Evolutionary conservation across 306 rosid species (phyloP).

Genomic region (Cicer judaicum): DNA sequence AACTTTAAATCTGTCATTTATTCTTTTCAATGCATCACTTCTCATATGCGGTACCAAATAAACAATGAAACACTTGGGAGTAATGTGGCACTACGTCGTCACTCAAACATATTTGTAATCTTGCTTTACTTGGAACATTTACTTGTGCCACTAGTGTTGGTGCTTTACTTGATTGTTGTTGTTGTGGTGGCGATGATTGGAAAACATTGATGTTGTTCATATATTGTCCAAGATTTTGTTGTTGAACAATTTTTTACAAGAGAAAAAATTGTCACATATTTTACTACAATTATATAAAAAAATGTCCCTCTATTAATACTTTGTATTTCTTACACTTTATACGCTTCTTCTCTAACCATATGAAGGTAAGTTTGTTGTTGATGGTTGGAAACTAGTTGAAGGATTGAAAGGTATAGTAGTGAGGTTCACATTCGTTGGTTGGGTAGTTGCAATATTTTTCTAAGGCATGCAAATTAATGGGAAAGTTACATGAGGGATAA

Average conservation of each 20-base stretch:
- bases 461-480: slow-evolving; percentile 56
- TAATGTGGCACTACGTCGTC: too few species aligned
- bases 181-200: not conserved
- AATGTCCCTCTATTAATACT: slow-evolving; percentile 65
- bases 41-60: too few species aligned
- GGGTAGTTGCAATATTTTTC: slow-evolving; percentile 8
- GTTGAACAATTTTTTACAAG: slow-evolving; percentile 70
- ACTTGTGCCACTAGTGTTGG: not conserved
- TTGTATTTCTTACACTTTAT: slow-evolving; percentile 78
- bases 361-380: slow-evolving; percentile 41
- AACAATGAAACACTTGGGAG: too few species aligned
- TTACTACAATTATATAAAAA: slow-evolving; percentile 65
- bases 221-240: slow-evolving; percentile 49
- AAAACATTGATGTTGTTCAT: slow-evolving; percentile 31
- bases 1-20: too few species aligned
- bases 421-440: slow-evolving; percentile 39
- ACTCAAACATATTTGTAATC: too few species aligned
- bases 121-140: too few species aligned
- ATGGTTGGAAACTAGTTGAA: slow-evolving; percentile 44
- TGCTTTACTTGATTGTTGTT: not conserved
- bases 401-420: slow-evolving; percentile 43
- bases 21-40: too few species aligned
- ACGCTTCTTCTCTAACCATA: slow-evolving; percentile 71
- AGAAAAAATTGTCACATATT: slow-evolving; percentile 80
- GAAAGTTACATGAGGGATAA: slow-evolving; percentile 53